Conservation (phyloP, 148 eudicot genomes). For the Simmondsia chinensis region DNA sequence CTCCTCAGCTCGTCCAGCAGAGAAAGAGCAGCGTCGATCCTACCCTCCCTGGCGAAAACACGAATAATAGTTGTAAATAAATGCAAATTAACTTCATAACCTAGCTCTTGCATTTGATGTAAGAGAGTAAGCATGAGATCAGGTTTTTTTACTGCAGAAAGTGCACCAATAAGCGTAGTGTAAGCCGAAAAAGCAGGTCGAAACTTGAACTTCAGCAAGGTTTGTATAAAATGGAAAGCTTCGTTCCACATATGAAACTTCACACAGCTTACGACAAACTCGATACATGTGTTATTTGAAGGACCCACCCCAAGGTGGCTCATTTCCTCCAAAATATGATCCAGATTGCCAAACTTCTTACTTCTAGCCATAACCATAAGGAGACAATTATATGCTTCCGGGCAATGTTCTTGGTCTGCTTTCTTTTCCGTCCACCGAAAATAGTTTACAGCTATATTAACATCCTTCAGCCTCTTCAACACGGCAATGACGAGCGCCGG, state of each 20-base stretch:
- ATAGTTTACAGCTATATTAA: slow-evolving; percentile 49
- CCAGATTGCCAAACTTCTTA: slow-evolving; percentile 39
- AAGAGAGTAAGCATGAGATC: slow-evolving; percentile 74
- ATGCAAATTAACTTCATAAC: slow-evolving; percentile 80
- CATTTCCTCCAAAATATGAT: slow-evolving; percentile 88
- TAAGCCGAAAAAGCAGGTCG: slow-evolving; percentile 94
- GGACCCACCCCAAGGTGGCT: slow-evolving; percentile 81
- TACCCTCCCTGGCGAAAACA: slow-evolving; percentile 69
- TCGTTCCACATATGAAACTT: slow-evolving; percentile 43
- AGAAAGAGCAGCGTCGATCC: slow-evolving; percentile 78
- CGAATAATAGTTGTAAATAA: slow-evolving; percentile 81
- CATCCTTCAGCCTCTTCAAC: slow-evolving; percentile 60
- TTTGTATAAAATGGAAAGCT: slow-evolving; percentile 54
- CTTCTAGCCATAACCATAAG: slow-evolving; percentile 67
- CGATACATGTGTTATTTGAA: slow-evolving; percentile 44
- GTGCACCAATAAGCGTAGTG: slow-evolving; percentile 75
- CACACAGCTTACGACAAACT: slow-evolving; percentile 56
- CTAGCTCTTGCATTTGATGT: slow-evolving; percentile 87
- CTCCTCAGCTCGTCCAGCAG: slow-evolving; percentile 82
- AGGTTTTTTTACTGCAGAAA: slow-evolving; percentile 48
- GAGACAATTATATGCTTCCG: slow-evolving; percentile 78
- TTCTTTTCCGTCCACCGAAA: slow-evolving; percentile 77
- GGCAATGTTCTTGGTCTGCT: slow-evolving; percentile 46
- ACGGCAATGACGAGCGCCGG: slow-evolving; percentile 54
- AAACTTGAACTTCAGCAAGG: slow-evolving; percentile 76